phyloP scores from a whole-genome alignment of 2,329 filamentous ascomycete species.

The Pseudogymnoascus sp. region DNA sequence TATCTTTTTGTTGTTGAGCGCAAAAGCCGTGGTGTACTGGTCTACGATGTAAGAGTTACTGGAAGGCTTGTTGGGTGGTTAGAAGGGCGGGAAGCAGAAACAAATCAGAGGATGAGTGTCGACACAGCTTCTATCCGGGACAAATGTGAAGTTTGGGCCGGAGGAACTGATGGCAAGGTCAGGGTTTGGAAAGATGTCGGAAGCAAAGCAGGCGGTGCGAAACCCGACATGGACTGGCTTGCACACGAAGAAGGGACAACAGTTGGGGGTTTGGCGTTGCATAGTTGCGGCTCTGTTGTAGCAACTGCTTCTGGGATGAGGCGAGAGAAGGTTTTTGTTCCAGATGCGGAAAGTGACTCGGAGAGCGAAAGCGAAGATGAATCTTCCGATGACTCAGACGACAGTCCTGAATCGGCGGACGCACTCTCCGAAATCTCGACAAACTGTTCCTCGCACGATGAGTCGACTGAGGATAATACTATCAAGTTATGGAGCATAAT shows the following conservation, averaged over 20 bases:
- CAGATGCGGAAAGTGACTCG: constrained; percentile 1
- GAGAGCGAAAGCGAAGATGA: constrained; percentile 15
- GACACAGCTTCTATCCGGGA: constrained; percentile 42
- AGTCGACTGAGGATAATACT: constrained; percentile 32
- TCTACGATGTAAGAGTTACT: constrained; percentile 55
- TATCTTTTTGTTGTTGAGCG: constrained; percentile 57
- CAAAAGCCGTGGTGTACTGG: constrained; percentile 43
- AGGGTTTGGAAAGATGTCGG: constrained; percentile 52
- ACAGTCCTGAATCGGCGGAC: constrained; percentile 10
- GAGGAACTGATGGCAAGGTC: constrained; percentile 45
- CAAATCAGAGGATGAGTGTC: constrained; percentile 48
- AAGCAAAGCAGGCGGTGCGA: constrained; percentile 32
- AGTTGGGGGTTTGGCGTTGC: constrained; percentile 15
- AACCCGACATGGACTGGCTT: constrained; percentile 26
- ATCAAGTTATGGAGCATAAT: constrained; percentile 39
- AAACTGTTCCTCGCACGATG: background rate
- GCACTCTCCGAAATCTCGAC: background rate
- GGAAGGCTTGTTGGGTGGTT: constrained; percentile 49
- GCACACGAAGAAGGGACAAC: constrained; percentile 26
- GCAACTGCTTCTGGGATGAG: constrained; percentile 29
- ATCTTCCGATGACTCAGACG: constrained; percentile 13
- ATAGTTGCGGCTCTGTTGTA: constrained; percentile 27
- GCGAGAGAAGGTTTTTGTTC: background rate
- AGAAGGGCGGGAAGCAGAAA: constrained; percentile 39
- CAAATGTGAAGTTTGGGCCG: constrained; percentile 51